phyloP scores from a whole-genome alignment of 495 filamentous ascomycete species.

The Glarea lozoyensis region DNA sequence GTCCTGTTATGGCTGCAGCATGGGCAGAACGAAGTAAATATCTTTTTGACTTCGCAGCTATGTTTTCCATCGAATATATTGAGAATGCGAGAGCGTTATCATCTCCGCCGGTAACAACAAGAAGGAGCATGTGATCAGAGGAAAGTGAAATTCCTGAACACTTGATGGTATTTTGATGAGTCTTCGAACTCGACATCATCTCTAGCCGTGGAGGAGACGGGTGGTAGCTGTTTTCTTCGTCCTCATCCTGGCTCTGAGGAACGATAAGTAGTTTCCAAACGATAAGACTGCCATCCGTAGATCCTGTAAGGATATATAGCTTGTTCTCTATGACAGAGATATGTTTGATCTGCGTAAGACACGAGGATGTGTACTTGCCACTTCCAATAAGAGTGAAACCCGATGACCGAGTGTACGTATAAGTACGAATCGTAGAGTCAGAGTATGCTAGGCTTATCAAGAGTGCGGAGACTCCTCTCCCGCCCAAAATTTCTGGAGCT shows the following conservation, averaged over 20 bases:
- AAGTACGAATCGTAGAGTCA: constrained; percentile 66
- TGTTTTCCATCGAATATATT: neutral
- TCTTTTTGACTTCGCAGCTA: neutral
- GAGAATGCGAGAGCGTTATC: constrained; percentile 67
- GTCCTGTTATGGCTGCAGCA: constrained; percentile 66
- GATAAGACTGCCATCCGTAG: constrained; percentile 36
- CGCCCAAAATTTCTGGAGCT: neutral
- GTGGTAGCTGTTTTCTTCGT: neutral
- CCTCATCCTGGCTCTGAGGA: neutral
- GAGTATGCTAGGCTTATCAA: constrained; percentile 63
- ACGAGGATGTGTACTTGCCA: constrained; percentile 67
- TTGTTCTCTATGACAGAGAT: neutral
- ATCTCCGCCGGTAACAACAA: constrained; percentile 73
- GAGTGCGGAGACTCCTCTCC: constrained; percentile 29
- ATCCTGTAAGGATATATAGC: constrained; percentile 39
- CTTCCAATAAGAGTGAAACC: constrained; percentile 46
- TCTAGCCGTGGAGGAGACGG: constrained; percentile 11
- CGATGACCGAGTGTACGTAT: constrained; percentile 41
- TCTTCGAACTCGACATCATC: constrained; percentile 21
- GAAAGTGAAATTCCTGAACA: constrained; percentile 26
- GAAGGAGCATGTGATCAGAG: constrained; percentile 13
- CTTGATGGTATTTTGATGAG: constrained; percentile 76
- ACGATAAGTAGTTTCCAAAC: constrained; percentile 24
- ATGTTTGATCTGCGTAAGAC: constrained; percentile 60
- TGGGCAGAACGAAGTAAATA: constrained; percentile 62